Base-by-base conservation (phyloP, 1,139 yeast genomes). In the Suhomyces chickasaworum region DNA sequence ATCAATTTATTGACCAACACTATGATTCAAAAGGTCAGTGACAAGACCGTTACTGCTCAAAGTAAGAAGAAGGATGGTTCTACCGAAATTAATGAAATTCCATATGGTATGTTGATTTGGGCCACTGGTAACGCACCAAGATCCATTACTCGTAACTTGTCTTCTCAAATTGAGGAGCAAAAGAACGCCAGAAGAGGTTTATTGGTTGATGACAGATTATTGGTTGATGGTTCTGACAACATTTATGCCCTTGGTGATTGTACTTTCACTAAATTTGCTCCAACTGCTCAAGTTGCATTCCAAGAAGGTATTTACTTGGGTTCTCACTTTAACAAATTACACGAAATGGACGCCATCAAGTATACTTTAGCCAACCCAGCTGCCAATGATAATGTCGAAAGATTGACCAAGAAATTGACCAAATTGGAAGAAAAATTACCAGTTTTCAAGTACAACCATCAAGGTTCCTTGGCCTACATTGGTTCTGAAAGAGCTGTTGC, bases 281-380 rank as follows among this genome's bases (percentile, higher is more conserved):
- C 98, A 55, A 91, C 97, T 48, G 98, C 97, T 41, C 97, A 91
- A 77, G 97, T 90, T 50, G 98, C 98, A 39, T 85, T 89, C 73
- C 97, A 91, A 75, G 93, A 90, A 71, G 97, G 97, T 62, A 77
- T 78, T 53, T 91, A 82, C 70, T 80, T 91, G 57, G 95, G 93
- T 42, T 74, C 75, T 33, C 80, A 82, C 54, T 86, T 91, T 68
- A 79, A 80, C 68, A 81, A 77, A 59, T 72, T 86, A 57, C 85
- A 89, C 60, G 80, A 81, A 56, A 78, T 88, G 49, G 90, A 86
- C 53, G 74, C 80, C 39, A 66, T 85, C 52, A 77, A 84, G 60
- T 67, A 68, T 55, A 61, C 65, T 50, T 55, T 75, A 42, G 56
- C 61, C 38, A 55, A 68, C 53, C 69, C 69, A 8, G 39, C 55